These are phyloP conservation scores for Pseudogymnoascus sp. DNA, from an alignment of 2,329 filamentous ascomycete genomes.

Conservation along the genomic window DNA sequence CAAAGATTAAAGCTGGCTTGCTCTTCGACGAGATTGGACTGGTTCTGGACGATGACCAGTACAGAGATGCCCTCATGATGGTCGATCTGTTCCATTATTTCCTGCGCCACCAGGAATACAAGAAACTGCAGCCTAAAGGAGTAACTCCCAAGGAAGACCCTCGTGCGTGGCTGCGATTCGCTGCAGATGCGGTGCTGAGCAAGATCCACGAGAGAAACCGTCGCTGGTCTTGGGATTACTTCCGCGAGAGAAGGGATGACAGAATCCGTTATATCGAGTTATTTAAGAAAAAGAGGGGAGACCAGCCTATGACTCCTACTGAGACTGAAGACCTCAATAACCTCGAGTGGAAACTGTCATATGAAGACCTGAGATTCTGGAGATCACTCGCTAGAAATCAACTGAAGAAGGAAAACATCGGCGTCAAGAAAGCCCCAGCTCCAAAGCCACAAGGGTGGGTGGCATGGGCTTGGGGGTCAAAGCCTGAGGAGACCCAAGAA, in stretches of 20 bases:
- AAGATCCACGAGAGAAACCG: slow-evolving; percentile 94
- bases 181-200: slow-evolving; percentile 75
- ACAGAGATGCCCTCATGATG: slow-evolving; percentile 95
- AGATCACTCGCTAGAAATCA: slow-evolving; percentile 88
- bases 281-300: slow-evolving; percentile 83
- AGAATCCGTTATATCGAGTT: slow-evolving; percentile 81
- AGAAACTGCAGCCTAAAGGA: slow-evolving; percentile 78
- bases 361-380: slow-evolving; percentile 97
- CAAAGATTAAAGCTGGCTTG: slow-evolving; percentile 83
- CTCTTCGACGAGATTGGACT: slow-evolving; percentile 97
- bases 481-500: slow-evolving; percentile 48
- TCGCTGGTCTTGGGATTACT: slow-evolving; percentile 93
- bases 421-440: slow-evolving; percentile 62
- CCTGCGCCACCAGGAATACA: slow-evolving; percentile 94
- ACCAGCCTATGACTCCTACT: slow-evolving; percentile 56
- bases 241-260: slow-evolving; percentile 85
- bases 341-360: slow-evolving; percentile 80
- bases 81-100: slow-evolving; percentile 98
- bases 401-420: slow-evolving; percentile 87
- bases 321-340: slow-evolving; percentile 66
- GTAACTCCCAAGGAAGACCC: slow-evolving; percentile 80
- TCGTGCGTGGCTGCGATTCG: slow-evolving; percentile 85
- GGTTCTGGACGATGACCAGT: slow-evolving; percentile 95
- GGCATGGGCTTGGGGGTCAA: slow-evolving; percentile 84
- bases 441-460: slow-evolving; percentile 71